Evolutionary conservation across 495 filamentous ascomycete species (phyloP), one percentile per base, ranked within the genome.

Genomic region (Apiosordaria backusii): DNA sequence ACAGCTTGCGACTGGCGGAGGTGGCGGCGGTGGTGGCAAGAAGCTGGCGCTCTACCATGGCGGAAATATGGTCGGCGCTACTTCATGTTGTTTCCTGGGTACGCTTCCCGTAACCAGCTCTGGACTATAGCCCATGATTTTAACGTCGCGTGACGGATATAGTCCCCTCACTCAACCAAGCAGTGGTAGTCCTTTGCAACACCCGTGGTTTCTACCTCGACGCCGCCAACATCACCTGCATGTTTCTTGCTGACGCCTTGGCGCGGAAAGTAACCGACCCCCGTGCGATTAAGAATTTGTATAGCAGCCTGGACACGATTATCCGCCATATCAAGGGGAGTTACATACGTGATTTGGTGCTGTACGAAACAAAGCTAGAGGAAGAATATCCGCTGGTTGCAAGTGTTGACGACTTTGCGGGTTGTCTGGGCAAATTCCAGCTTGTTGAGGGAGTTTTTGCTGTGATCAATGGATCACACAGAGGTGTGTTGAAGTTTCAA

Each of bases 31-130:
- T 23, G 23, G 7, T 13, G 40, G 26, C 3, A 59, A 57, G 29
- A 29, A 61, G 0, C 70, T 72, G 3, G 68, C 65, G 4, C 62
- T 72, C 25, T 63, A 61, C 63, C 70, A 72, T 62, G 70, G 70
- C 2, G 70, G 70, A 24, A 72, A 72, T 63, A 72, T 72, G 70
- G 54, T 72, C 21, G 70, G 70, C 23, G 68, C 68, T 0, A 72
- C 68, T 1, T 72, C 70, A 2, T 72, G 65, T 10, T 67, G 62
- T 29, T 29, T 70, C 29, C 10, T 70, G 9, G 13, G 53, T 57
- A 57, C 5, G 53, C 21, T 13, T 22, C 1, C 6, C 23, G 18
- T 21, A 7, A 29, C 7, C 7, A 29, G 3, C 7, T 7, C 52
- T 22, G 3, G 52, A 4, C 52, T 22, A 4, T 54, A 18, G 52